These are phyloP conservation scores for Erysiphe pulchra DNA, from an alignment of 2,329 filamentous ascomycete genomes.

Conservation along the genomic window DNA sequence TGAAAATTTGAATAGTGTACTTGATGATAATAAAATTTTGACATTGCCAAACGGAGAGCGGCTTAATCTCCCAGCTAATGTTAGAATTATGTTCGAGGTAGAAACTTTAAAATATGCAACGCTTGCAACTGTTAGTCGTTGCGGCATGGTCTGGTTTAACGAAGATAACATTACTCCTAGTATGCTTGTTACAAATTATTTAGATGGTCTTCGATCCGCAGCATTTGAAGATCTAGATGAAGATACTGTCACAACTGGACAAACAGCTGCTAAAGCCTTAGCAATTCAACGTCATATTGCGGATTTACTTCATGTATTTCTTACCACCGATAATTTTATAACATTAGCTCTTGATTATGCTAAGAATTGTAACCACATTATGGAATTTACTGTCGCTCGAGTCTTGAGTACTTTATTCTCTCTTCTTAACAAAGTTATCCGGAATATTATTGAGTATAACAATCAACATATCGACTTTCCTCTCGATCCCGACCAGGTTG, in stretches of 20 bases:
- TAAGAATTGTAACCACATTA: slow-evolving; percentile 69
- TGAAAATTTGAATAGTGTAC: slow-evolving; percentile 96
- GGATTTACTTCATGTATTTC: slow-evolving; percentile 46
- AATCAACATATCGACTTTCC: slow-evolving; percentile 84
- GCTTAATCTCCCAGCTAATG: slow-evolving; percentile 77
- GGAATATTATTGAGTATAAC: slow-evolving; percentile 89
- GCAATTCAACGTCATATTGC: slow-evolving; percentile 58
- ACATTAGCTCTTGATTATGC: slow-evolving; percentile 52
- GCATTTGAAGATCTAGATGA: slow-evolving; percentile 92
- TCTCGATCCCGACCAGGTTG: slow-evolving; percentile 68
- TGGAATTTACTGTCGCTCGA: slow-evolving; percentile 86
- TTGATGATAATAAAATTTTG: slow-evolving; percentile 95
- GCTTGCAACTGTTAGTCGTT: slow-evolving; percentile 94
- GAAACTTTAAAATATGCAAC: slow-evolving; percentile 95
- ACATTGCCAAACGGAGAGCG: slow-evolving; percentile 95
- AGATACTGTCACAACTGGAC: slow-evolving; percentile 52
- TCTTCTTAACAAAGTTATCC: slow-evolving; percentile 76
- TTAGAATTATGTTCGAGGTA: slow-evolving; percentile 99
- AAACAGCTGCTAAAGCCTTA: slow-evolving; percentile 53
- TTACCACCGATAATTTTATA: slow-evolving; percentile 62
- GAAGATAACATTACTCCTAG: slow-evolving; percentile 82
- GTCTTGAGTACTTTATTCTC: slow-evolving; percentile 87
- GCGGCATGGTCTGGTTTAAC: slow-evolving; percentile 99
- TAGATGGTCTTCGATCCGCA: slow-evolving; percentile 56
- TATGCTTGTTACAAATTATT: slow-evolving; percentile 85